phyloP scores from a whole-genome alignment of 2,329 filamentous ascomycete species.

The Aspergillus carbonarius region DNA sequence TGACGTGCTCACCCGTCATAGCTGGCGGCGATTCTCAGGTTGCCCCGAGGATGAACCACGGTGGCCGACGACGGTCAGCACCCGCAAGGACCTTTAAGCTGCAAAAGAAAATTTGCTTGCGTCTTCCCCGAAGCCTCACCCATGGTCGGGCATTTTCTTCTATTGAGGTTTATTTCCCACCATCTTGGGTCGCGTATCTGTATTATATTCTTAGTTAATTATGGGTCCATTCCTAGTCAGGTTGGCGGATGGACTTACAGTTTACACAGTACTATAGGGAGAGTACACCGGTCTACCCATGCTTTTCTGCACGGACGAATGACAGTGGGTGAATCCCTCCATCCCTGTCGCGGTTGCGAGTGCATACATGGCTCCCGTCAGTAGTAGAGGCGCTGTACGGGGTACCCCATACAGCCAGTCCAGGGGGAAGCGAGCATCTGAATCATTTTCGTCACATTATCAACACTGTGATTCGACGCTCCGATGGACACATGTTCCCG shows the following conservation, averaged over 20 bases:
- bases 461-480: slow-evolving; percentile 13
- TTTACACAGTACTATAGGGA: too few species aligned
- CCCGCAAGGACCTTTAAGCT: neutral
- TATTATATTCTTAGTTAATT: neutral
- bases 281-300: too few species aligned
- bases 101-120: slow-evolving; percentile 5
- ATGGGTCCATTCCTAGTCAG: neutral
- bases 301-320: neutral
- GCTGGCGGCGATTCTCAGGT: neutral
- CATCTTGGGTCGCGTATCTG: slow-evolving; percentile 16
- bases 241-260: too few species aligned
- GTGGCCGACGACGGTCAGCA: slow-evolving; percentile 6
- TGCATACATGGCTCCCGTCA: slow-evolving; percentile 1
- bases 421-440: slow-evolving; percentile 3
- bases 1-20: slow-evolving; percentile 20
- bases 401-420: slow-evolving; percentile 2
- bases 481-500: slow-evolving; percentile 9
- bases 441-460: slow-evolving; percentile 9
- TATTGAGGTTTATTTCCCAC: slow-evolving; percentile 17
- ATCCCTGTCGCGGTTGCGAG: neutral
- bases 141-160: slow-evolving; percentile 13
- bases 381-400: slow-evolving; percentile 1
- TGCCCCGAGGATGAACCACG: slow-evolving; percentile 5
- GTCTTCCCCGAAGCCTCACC: slow-evolving; percentile 12
- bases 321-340: neutral